phyloP scores from a whole-genome alignment of 2,329 filamentous ascomycete species.

The Fusarium brevicatenulatum region DNA sequence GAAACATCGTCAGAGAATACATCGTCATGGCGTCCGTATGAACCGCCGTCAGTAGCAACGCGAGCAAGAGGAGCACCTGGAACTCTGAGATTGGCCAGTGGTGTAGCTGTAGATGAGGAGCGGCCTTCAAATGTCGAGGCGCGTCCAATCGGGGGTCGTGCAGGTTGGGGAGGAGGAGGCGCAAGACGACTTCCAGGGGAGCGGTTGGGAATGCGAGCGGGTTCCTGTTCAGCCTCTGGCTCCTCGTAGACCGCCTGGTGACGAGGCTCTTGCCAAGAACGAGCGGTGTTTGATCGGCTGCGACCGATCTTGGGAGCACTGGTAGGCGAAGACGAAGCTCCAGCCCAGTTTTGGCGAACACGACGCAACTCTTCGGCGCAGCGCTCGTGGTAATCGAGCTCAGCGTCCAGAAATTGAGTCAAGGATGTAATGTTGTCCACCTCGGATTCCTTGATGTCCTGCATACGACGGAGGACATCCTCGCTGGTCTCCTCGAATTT shows the following conservation, averaged over 20 bases:
- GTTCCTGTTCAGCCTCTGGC: conserved; percentile 41
- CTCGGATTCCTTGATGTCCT: conserved; percentile 95
- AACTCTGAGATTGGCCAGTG: conserved; percentile 40
- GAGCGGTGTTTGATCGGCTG: conserved; percentile 60
- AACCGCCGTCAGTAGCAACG: conserved; percentile 51
- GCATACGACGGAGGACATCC: conserved; percentile 91
- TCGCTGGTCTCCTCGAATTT: conserved; percentile 97
- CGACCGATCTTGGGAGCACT: conserved; percentile 43
- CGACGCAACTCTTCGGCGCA: conserved; percentile 83
- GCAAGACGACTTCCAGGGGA: conserved; percentile 50
- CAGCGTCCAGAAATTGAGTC: conserved; percentile 83
- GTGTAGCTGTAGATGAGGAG: conserved; percentile 33
- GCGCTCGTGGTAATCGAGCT: conserved; percentile 90
- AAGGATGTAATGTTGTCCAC: conserved; percentile 83
- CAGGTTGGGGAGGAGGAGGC: conserved; percentile 49
- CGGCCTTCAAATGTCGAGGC: conserved; percentile 53
- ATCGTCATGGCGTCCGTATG: conserved; percentile 49
- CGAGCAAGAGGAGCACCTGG: conserved; percentile 55
- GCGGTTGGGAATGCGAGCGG: conserved; percentile 58
- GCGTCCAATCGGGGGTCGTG: conserved; percentile 51
- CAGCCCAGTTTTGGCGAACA: conserved; percentile 59
- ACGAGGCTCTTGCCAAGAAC: conserved; percentile 56
- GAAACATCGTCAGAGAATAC: conserved; percentile 63
- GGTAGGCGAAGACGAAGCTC: conserved; percentile 37
- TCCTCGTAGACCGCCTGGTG: conserved; percentile 50